Base-by-base conservation (phyloP, 2,329 filamentous ascomycete species). In the Sporothrix dimorphospora region DNA sequence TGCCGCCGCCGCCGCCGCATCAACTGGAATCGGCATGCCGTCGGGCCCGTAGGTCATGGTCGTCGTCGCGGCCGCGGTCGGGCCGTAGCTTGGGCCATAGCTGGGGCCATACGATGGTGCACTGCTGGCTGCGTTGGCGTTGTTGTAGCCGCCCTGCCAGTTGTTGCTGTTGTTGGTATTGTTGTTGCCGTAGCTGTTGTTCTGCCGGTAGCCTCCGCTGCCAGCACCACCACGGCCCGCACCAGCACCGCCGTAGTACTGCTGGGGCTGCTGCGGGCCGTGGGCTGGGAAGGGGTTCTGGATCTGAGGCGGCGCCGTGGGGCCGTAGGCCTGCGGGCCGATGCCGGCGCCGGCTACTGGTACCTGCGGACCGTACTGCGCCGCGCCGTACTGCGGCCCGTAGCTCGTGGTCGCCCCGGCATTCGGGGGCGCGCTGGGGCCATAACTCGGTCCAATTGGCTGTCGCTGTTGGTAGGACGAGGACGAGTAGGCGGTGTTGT, bases 271-370 rank as follows among this genome's bases (percentile, higher is more conserved):
- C 57, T 63, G 72, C 21, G 77, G 82, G 73, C 84, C 85, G 27
- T 91, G 90, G 16, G 87, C 85, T 12, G 90, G 90, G 79, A 97
- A 97, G 0, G 94, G 93, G 79, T 97, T 97, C 73, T 88, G 86
- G 75, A 94, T 94, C 76, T 92, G 89, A 12, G 89, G 82, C 12
- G 89, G 82, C 21, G 86, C 82, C 66, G 83, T 87, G 34, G 83
- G 78, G 6, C 72, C 72, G 45, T 73, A 72, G 67, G 81, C 74
- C 67, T 74, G 72, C 2, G 83, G 78, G 7, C 47, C 45, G 16
- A 61, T 12, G 40, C 49, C 21, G 30, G 12, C 12, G 51, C 30
- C 40, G 19, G 19, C 57, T 16, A 47, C 12, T 19, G 66, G 51
- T 38, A 19, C 16, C 45, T 71, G 72, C 3, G 68, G 72, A 0